These are phyloP conservation scores for Miscanthus sacchariflorus DNA, from an alignment of 202 grass and related monocot species.

Conservation along the genomic window DNA sequence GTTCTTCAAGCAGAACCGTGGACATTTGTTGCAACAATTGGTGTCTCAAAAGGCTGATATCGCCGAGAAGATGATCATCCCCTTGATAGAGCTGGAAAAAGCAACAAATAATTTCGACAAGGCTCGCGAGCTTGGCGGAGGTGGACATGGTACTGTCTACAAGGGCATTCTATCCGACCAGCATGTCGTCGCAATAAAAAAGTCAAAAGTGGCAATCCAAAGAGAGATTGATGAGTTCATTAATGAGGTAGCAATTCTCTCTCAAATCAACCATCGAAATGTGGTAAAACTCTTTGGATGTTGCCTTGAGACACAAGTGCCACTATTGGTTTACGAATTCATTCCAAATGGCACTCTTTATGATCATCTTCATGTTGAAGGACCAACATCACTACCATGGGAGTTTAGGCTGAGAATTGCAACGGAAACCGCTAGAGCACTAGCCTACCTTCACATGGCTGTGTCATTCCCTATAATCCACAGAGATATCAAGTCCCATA, in stretches of 20 bases:
- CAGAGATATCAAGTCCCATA: conserved; percentile 7
- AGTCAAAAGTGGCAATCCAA: background rate
- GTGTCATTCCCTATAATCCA: background rate
- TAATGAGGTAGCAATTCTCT: background rate
- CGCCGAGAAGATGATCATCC: background rate
- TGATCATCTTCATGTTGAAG: background rate
- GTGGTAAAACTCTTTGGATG: background rate
- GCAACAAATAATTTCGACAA: conserved; percentile 4
- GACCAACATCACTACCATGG: background rate
- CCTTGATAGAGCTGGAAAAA: background rate
- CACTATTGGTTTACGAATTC: background rate
- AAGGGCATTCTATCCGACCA: background rate
- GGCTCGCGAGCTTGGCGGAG: background rate
- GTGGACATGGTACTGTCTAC: background rate
- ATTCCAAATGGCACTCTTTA: conserved; percentile 7
- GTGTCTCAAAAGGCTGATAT: background rate
- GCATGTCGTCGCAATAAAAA: background rate
- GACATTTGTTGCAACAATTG: background rate
- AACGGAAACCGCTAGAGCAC: background rate
- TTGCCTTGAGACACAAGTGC: background rate
- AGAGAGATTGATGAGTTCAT: background rate
- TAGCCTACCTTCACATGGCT: background rate
- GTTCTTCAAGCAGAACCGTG: conserved; percentile 4
- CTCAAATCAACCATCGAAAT: background rate
- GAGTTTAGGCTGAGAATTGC: background rate